Evolutionary conservation across 495 filamentous ascomycete genomes (phyloP), one percentile per base, ranked within the genome.

Genomic region (Bombardia bombarda): DNA sequence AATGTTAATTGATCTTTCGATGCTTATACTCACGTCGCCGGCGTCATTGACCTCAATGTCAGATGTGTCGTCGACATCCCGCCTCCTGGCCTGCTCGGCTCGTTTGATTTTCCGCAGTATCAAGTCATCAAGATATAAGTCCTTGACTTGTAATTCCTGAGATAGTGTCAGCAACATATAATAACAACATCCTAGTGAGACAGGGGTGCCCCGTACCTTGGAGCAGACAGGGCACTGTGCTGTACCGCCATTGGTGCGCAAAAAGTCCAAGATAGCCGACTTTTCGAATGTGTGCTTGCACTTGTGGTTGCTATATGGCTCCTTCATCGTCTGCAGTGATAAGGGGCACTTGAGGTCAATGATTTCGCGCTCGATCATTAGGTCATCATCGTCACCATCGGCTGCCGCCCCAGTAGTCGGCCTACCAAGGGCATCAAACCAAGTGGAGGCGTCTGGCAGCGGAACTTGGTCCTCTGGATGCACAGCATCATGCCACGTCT

Each of bases 251-350:
- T 55, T 74, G 17, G 49, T 43, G 3, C 51, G 36, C 26, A 93
- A 75, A 64, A 86, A 82, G 12, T 75, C 67, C 26, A 76, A 21
- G 43, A 95, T 86, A 5, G 86, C 85, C 3, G 62, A 51, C 50
- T 77, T 82, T 61, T 95, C 83, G 60, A 94, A 95, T 7, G 75
- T 85, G 58, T 95, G 89, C 7, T 75, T 80, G 66, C 89, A 95
- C 50, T 83, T 82, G 3, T 63, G 73, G 60, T 78, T 87, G n/a
- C 76, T 89, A 46, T 73, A 70, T 0, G 89, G 89, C 35, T 90
- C 77, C 20, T 67, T 65, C 68, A 86, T 86, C n/a, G 71, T 57
- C 28, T 72, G 69, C 32, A 94, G 69, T 1, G 89, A 90, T n/a
- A 95, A 55, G 0, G 87, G 87, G 52, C 89, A 95, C 55, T 80